phyloP scores from a whole-genome alignment of 768 basidiomycete species.

The Termitomyces sp. region DNA sequence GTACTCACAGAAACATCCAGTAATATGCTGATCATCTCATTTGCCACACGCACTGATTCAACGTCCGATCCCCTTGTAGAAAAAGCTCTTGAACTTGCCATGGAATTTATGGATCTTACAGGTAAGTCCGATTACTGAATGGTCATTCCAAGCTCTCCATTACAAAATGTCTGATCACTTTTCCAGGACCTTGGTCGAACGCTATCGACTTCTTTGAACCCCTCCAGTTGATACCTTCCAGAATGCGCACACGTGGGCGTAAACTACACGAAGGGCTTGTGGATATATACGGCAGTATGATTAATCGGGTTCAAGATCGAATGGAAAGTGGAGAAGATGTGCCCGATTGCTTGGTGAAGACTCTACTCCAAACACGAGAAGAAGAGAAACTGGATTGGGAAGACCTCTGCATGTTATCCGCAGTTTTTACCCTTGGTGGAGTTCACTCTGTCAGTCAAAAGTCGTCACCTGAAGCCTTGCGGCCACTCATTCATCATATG shows the following conservation, averaged over 20 bases:
- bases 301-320: constrained; percentile 30
- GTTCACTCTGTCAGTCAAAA: constrained; percentile 31
- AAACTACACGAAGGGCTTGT: constrained; percentile 34
- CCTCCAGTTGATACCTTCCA: constrained; percentile 35
- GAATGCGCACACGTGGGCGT: constrained; percentile 31
- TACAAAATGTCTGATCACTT: constrained; percentile 16
- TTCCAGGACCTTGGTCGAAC: constrained; percentile 37
- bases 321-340: constrained; percentile 33
- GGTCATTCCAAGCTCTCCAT: background rate
- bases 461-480: background rate
- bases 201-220: constrained; percentile 39
- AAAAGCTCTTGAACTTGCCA: constrained; percentile 29
- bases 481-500: background rate
- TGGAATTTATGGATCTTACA: constrained; percentile 39
- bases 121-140: background rate
- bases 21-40: constrained; percentile 42
- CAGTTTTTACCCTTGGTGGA: constrained; percentile 39
- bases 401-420: constrained; percentile 36
- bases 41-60: constrained; percentile 37
- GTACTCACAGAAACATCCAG: constrained; percentile 14
- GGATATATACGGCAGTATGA: constrained; percentile 33
- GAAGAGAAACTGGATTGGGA: constrained; percentile 32
- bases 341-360: constrained; percentile 41
- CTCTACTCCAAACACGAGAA: constrained; percentile 27
- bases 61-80: constrained; percentile 32